Evolutionary conservation across 805 yeast species (phyloP).

Genomic region (Kodamaea sagamina): DNA sequence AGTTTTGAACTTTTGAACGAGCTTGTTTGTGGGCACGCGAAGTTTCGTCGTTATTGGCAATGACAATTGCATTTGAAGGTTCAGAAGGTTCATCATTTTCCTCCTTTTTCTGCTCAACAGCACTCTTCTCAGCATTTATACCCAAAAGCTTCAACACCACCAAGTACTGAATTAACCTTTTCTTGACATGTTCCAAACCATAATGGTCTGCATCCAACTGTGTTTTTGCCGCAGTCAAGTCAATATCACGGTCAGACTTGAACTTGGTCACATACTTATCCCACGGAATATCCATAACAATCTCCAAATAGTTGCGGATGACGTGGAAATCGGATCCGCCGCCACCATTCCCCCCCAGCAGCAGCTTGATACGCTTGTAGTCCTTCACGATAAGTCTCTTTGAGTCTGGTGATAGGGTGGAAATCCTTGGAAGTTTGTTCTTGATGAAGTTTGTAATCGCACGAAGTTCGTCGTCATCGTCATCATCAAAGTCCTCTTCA

Average conservation of each 20-base stretch:
- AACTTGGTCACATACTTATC: constrained; percentile 35
- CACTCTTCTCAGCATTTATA: constrained; percentile 32
- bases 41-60: constrained; percentile 41
- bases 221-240: constrained; percentile 44
- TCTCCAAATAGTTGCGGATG: constrained; percentile 62
- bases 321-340: constrained; percentile 64
- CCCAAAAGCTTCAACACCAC: constrained; percentile 69
- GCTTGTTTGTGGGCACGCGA: constrained; percentile 28
- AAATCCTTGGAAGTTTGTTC: constrained; percentile 36
- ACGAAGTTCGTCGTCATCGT: constrained; percentile 46
- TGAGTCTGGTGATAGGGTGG: constrained; percentile 37
- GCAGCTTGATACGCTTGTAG: constrained; percentile 53
- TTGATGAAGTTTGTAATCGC: constrained; percentile 40
- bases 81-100: constrained; percentile 7
- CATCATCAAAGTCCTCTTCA: constrained; percentile 36
- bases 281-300: constrained; percentile 69
- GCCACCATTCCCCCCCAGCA: constrained; percentile 38
- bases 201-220: constrained; percentile 46
- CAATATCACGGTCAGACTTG: constrained; percentile 45
- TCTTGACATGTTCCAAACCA: constrained; percentile 59
- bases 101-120: constrained; percentile 8
- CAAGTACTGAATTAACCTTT: constrained; percentile 72
- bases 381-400: constrained; percentile 49
- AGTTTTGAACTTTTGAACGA: constrained; percentile 18
- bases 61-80: constrained; percentile 22